These are phyloP conservation scores for Jasminum sambac DNA, from an alignment of 257 asterid species.

Conservation along the genomic window DNA sequence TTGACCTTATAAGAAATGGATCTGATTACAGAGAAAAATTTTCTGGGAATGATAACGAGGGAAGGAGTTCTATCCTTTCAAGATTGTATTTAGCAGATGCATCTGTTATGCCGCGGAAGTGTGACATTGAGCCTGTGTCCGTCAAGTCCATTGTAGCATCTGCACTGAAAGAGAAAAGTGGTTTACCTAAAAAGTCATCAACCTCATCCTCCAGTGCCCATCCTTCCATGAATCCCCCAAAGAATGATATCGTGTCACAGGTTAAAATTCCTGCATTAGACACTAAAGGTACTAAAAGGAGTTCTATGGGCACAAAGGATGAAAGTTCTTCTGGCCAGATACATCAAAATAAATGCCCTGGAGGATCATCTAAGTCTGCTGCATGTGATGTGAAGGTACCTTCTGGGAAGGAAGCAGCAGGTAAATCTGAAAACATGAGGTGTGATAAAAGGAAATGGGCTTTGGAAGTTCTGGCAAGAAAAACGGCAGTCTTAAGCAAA, in stretches of 20 bases:
- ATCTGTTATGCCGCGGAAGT: constrained; percentile 84
- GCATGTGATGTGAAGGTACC: constrained; percentile 33
- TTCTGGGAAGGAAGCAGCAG: constrained; percentile 45
- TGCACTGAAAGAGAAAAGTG: constrained; percentile 39
- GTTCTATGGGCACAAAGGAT: constrained; percentile 36
- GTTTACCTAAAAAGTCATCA: constrained; percentile 37
- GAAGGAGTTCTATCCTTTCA: constrained; percentile 65
- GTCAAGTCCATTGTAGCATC: constrained; percentile 29
- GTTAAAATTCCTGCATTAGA: constrained; percentile 30
- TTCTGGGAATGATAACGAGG: constrained; percentile 48
- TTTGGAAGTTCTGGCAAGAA: constrained; percentile 86
- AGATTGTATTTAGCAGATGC: constrained; percentile 91
- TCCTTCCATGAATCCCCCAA: constrained; percentile 37
- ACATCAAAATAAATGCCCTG: constrained; percentile 36
- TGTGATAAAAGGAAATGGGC: constrained; percentile 96
- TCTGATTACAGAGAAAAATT: constrained; percentile 37
- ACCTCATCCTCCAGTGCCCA: constrained; percentile 26
- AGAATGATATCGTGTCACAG: constrained; percentile 24
- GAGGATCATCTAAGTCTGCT: constrained; percentile 33
- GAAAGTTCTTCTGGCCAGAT: constrained; percentile 43
- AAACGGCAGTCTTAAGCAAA: constrained; percentile 56
- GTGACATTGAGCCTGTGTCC: constrained; percentile 63
- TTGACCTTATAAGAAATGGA: constrained; percentile 63
- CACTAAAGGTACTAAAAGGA: constrained; percentile 42
- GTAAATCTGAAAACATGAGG: constrained; percentile 45